Evolutionary conservation across 2,329 filamentous ascomycete genomes (phyloP).

Genomic region (Diaporthe sp.): DNA sequence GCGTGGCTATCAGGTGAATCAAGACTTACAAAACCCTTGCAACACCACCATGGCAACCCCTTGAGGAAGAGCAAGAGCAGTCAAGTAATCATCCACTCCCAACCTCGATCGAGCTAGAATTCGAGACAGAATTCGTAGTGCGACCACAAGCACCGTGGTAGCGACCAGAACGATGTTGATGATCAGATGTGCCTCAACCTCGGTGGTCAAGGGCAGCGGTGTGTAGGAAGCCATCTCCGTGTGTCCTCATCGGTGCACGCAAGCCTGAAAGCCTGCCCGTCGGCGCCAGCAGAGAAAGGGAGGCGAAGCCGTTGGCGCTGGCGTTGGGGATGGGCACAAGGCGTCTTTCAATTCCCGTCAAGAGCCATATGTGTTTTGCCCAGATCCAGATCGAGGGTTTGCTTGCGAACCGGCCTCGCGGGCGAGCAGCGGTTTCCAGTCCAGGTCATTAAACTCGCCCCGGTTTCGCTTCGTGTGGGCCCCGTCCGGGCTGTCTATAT

Average conservation of each 20-base stretch:
- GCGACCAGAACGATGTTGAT: slow-evolving; percentile 44
- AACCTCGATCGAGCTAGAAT: slow-evolving; percentile 45
- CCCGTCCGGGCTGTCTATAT: slow-evolving; percentile 5
- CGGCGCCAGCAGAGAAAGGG: not conserved
- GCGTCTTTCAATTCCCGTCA: slow-evolving; percentile 1
- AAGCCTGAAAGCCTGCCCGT: slow-evolving; percentile 2
- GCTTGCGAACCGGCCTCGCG: not conserved
- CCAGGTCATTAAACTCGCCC: slow-evolving; percentile 22
- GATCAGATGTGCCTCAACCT: slow-evolving; percentile 45
- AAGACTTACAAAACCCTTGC: slow-evolving; percentile 48
- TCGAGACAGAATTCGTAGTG: slow-evolving; percentile 46
- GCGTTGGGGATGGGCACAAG: not conserved
- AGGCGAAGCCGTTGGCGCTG: not conserved
- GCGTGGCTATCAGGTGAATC: not conserved
- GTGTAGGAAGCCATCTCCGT: slow-evolving; percentile 38
- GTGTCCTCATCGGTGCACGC: slow-evolving; percentile 7
- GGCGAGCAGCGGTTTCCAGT: not conserved
- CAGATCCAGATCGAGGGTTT: slow-evolving; percentile 1
- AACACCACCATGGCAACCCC: slow-evolving; percentile 47
- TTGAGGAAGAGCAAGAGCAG: slow-evolving; percentile 42
- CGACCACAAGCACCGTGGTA: slow-evolving; percentile 44
- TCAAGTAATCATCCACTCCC: slow-evolving; percentile 53
- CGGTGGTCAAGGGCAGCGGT: slow-evolving; percentile 40
- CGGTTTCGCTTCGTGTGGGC: slow-evolving; percentile 19
- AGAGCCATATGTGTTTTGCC: not conserved